Evolutionary conservation across 164 flowering plant genomes (phyloP).

Genomic region (Taxillus chinensis): DNA sequence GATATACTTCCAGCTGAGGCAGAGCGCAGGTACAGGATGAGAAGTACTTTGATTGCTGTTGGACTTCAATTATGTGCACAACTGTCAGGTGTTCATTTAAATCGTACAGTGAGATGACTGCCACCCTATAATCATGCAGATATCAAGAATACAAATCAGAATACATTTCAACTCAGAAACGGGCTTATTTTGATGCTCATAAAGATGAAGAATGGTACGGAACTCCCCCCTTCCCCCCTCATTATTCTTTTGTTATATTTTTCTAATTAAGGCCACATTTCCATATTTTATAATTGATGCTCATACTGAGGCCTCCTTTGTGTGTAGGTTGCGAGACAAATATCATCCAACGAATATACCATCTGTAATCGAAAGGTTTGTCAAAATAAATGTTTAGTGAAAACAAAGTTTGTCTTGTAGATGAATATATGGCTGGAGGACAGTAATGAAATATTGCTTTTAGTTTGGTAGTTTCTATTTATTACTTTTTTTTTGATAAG

Average conservation of each 20-base stretch:
- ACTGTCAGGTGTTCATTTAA: background rate
- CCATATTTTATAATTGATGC: too few relatives aligned
- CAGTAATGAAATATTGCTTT: background rate
- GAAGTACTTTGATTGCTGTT: background rate
- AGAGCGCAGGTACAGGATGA: conserved; percentile 65
- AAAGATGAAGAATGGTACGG: conserved; percentile 98
- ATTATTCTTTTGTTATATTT: too few relatives aligned
- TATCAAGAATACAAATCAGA: conserved; percentile 93
- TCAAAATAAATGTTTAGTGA: background rate
- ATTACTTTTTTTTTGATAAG: too few relatives aligned
- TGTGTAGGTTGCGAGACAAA: conserved; percentile 83
- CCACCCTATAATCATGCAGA: conserved; percentile 22
- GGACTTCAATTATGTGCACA: background rate
- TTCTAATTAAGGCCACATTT: too few relatives aligned
- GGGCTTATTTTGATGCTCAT: conserved; percentile 77
- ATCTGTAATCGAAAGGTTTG: conserved; percentile 83
- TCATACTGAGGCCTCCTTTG: conserved; percentile 4
- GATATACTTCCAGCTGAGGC: conserved; percentile 97
- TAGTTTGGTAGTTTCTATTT: background rate
- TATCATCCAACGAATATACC: conserved; percentile 91
- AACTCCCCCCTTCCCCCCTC: conserved; percentile 11
- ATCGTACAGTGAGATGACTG: background rate
- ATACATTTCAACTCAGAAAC: conserved; percentile 89
- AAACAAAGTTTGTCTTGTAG: background rate
- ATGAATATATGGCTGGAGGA: background rate